Evolutionary conservation across 208 protist genomes (phyloP).

Genomic region (Acanthamoeba culbertsoni): DNA sequence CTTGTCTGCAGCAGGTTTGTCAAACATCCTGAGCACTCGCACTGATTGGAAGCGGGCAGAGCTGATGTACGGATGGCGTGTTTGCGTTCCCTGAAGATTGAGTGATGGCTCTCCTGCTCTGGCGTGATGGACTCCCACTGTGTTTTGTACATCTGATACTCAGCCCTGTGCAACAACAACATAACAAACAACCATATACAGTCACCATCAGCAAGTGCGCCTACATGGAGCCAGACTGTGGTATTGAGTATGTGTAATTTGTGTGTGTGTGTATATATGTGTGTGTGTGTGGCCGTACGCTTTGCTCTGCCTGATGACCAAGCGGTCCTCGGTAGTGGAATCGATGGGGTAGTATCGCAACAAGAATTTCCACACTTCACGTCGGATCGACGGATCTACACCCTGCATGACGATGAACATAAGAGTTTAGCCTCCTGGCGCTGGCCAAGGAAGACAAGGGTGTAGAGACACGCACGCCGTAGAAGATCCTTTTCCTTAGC

Average conservation of each 20-base stretch:
- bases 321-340: not conserved
- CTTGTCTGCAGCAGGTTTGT: not conserved
- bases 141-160: slow-evolving; percentile 32
- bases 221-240: too few species aligned
- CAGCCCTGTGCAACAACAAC: not conserved
- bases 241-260: too few species aligned
- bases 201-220: not conserved
- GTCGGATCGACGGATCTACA: not conserved
- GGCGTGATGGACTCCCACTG: slow-evolving; percentile 34
- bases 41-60: not conserved
- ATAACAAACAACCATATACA: not conserved
- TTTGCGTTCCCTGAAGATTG: not conserved
- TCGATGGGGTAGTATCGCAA: not conserved
- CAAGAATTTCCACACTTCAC: slow-evolving; percentile 48
- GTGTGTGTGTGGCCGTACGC: too few species aligned
- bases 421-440: not conserved
- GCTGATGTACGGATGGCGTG: not conserved
- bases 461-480: not conserved
- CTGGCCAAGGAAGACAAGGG: not conserved
- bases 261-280: too few species aligned
- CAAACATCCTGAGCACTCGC: too few species aligned
- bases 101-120: slow-evolving; percentile 9
- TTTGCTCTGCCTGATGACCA: not conserved
- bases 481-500: slow-evolving; percentile 48
- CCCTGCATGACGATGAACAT: not conserved